Conservation (phyloP, 805 yeast species). For the Lipomyces starkeyi region DNA sequence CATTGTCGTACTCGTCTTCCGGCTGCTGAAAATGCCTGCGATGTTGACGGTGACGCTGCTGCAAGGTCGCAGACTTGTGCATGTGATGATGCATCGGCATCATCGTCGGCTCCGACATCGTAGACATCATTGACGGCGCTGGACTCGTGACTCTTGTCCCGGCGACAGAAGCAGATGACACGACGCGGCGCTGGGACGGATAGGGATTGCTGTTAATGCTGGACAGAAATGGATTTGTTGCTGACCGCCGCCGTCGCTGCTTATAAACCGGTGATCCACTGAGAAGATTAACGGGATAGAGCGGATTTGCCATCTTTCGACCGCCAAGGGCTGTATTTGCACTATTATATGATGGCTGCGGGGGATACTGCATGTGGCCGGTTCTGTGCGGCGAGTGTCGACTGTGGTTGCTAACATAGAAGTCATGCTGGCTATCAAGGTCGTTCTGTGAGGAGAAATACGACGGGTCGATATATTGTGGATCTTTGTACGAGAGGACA, state of each 20-base stretch:
- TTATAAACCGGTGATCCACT: slow-evolving; percentile 33
- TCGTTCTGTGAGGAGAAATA: slow-evolving; percentile 15
- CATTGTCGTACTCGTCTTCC: slow-evolving; percentile 24
- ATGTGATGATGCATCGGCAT: not conserved
- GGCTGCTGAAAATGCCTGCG: slow-evolving; percentile 8
- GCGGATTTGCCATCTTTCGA: slow-evolving; percentile 5
- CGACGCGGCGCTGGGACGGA: not conserved
- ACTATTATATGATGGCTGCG: not conserved
- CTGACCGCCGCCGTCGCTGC: slow-evolving; percentile 31
- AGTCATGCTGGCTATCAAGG: not conserved
- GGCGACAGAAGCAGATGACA: not conserved
- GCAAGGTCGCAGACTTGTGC: not conserved
- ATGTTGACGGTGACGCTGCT: not conserved
- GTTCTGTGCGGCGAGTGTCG: not conserved
- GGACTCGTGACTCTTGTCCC: slow-evolving; percentile 2
- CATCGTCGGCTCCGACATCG: slow-evolving; percentile 13
- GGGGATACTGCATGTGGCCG: not conserved
- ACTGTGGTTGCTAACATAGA: not conserved
- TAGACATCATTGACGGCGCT: slow-evolving; percentile 8
- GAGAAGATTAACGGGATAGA: slow-evolving; percentile 10
- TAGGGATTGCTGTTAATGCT: not conserved
- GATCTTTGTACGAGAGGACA: slow-evolving; percentile 8
- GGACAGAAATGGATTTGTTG: slow-evolving; percentile 6
- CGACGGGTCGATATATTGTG: slow-evolving; percentile 12
- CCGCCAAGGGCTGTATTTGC: not conserved